Evolutionary conservation across 495 filamentous ascomycete genomes (phyloP).

Genomic region (Neurospora hispaniola): DNA sequence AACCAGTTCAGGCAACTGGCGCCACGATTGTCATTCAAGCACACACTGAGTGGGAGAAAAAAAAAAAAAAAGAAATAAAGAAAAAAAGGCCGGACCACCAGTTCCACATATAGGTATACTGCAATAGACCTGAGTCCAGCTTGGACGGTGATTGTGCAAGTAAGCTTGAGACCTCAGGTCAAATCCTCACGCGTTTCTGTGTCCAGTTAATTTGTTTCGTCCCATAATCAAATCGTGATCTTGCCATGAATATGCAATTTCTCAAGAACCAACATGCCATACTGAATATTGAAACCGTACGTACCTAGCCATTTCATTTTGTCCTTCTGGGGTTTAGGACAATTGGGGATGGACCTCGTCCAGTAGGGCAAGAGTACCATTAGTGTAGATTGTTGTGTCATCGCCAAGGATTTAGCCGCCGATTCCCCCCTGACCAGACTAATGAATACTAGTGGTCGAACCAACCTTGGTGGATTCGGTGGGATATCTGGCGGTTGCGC

Average conservation of each 20-base stretch:
- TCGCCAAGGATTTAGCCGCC: not conserved
- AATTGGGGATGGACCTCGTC: too few species aligned
- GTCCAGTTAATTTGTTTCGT: too few species aligned
- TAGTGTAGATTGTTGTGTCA: not conserved
- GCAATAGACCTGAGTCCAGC: not conserved
- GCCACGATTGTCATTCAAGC: not conserved
- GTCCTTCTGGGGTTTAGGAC: too few species aligned
- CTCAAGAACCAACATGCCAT: too few species aligned
- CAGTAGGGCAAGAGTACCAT: too few species aligned
- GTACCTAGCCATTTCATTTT: too few species aligned
- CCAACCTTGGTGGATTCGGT: not conserved
- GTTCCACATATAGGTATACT: not conserved
- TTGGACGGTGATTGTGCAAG: not conserved
- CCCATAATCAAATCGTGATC: too few species aligned
- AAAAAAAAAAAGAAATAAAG: too few species aligned
- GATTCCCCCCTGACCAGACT: not conserved
- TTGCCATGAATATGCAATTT: too few species aligned
- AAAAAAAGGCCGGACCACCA: not conserved
- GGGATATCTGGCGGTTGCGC: not conserved
- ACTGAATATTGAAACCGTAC: too few species aligned
- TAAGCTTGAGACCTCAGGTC: too few species aligned
- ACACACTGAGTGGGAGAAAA: not conserved
- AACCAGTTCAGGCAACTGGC: not conserved
- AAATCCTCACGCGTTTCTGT: too few species aligned
- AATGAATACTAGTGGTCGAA: not conserved